These are phyloP conservation scores for Fusarium sp. DNA, from an alignment of 2,329 filamentous ascomycete species.

Conservation along the genomic window DNA sequence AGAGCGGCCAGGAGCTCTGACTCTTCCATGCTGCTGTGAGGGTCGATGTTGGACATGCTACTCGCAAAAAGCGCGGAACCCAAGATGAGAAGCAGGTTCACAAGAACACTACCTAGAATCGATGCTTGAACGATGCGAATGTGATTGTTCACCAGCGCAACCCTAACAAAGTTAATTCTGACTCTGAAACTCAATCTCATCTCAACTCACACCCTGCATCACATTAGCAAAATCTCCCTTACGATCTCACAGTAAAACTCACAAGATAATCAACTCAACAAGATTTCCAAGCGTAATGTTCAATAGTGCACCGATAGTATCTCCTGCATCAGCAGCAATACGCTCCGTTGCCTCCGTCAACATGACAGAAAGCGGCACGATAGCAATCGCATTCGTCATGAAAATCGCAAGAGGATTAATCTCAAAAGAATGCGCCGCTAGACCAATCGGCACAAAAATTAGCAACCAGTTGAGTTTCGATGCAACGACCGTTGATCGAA, in stretches of 20 bases:
- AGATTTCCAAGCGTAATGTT: constrained; percentile 73
- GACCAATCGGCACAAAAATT: constrained; percentile 77
- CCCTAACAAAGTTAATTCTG: constrained; percentile 55
- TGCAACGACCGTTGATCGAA: constrained; percentile 47
- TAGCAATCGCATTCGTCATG: constrained; percentile 70
- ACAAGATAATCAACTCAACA: constrained; percentile 72
- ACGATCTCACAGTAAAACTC: constrained; percentile 27
- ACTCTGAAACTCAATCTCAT: neutral
- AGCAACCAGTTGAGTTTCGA: constrained; percentile 73
- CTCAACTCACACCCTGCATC: constrained; percentile 50
- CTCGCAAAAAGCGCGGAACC: constrained; percentile 80
- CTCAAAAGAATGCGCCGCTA: constrained; percentile 61
- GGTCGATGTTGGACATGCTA: constrained; percentile 75
- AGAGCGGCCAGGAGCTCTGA: constrained; percentile 52
- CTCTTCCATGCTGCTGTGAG: constrained; percentile 55
- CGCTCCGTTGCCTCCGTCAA: constrained; percentile 70
- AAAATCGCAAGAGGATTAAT: constrained; percentile 60
- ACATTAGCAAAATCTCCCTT: constrained; percentile 44
- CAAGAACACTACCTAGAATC: constrained; percentile 80
- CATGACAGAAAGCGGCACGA: constrained; percentile 68
- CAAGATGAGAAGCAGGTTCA: constrained; percentile 79
- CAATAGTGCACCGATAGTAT: constrained; percentile 68
- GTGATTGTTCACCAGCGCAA: constrained; percentile 66
- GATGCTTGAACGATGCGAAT: constrained; percentile 82
- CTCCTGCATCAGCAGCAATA: constrained; percentile 67